Base-by-base conservation (phyloP, 2,329 filamentous ascomycete genomes). In the Xylaria sp. region DNA sequence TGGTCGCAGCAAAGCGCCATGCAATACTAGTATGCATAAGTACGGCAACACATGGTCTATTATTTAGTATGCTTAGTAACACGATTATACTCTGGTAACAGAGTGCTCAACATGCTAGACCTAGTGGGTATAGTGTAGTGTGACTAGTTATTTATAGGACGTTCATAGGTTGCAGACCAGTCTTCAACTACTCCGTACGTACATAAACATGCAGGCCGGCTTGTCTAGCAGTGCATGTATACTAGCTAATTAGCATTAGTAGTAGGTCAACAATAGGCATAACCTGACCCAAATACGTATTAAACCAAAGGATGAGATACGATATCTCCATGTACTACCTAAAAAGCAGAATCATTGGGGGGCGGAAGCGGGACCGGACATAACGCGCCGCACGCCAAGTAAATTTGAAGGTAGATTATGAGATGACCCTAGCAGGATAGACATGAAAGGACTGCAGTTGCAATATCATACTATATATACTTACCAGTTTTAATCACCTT, bases 91-190 rank as follows among this genome's bases (percentile, higher is more conserved):
- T 42, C 23, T 44, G 37, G 47, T 60, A 54, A 48, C 37, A 55
- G 37, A 60, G 23, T 47, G 40, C n/a, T 6, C n/a, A 3, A 18
- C 32, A 58, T 40, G 25, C 54, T 63, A 13, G 21, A 58, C 37
- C 23, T 55, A 21, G 48, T 40, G 32, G 55, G 60, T 55, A 32
- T 29, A 29, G 55, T 54, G 54, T 6, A 29, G 50, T 29, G 27
- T 60, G 40, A 60, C 60, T 50, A 63, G 60, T 63, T 68, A 68
- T 68, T 68, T 63, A 63, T 67, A 67, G 65, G 58, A 58, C 25
- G 50, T n/a, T 27, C n/a, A 54, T 35, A 21, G 51, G 27, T 35
- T 53, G 29, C 57, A 54, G 51, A 62, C 64, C 23, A 3, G 64
- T 57, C 57, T 57, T 35, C 32, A 25, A 51, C 4, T 48, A 48